phyloP scores from a whole-genome alignment of 2,329 filamentous ascomycete species.

The Cladosporium velox region DNA sequence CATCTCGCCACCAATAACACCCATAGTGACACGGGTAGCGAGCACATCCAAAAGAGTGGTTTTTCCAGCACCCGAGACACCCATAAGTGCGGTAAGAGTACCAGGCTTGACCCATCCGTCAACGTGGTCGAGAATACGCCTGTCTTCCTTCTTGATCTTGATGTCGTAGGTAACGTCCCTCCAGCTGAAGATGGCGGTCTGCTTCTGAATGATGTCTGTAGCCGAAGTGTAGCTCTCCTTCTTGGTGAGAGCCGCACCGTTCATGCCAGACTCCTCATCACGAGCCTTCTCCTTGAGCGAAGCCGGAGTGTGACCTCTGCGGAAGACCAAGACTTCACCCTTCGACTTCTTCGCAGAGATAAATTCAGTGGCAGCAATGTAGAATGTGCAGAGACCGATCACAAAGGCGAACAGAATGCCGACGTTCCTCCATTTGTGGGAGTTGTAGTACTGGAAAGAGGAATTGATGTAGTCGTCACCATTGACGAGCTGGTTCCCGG shows the following conservation, averaged over 20 bases:
- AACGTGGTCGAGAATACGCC: conserved; percentile 79
- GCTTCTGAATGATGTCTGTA: conserved; percentile 56
- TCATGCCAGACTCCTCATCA: conserved; percentile 45
- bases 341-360: conserved; percentile 54
- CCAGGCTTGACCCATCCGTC: conserved; percentile 94
- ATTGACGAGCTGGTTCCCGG: conserved; percentile 42
- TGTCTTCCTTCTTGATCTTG: conserved; percentile 74
- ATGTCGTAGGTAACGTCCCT: conserved; percentile 76
- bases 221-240: conserved; percentile 41
- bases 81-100: conserved; percentile 86
- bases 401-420: conserved; percentile 51
- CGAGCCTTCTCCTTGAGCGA: conserved; percentile 53
- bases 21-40: conserved; percentile 83
- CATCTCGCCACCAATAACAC: conserved; percentile 85
- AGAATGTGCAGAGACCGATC: conserved; percentile 44
- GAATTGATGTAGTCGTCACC: conserved; percentile 42
- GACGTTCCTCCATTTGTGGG: conserved; percentile 52
- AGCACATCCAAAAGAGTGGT: conserved; percentile 86
- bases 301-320: conserved; percentile 48
- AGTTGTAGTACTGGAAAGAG: conserved; percentile 36
- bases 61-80: conserved; percentile 90
- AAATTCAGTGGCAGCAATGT: conserved; percentile 49
- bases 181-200: conserved; percentile 85
- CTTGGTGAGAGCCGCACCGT: conserved; percentile 36
- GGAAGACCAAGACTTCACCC: conserved; percentile 54